Evolutionary conservation across 192 early-diverging fungal genomes (phyloP).

Genomic region (Coemansia sp.): DNA sequence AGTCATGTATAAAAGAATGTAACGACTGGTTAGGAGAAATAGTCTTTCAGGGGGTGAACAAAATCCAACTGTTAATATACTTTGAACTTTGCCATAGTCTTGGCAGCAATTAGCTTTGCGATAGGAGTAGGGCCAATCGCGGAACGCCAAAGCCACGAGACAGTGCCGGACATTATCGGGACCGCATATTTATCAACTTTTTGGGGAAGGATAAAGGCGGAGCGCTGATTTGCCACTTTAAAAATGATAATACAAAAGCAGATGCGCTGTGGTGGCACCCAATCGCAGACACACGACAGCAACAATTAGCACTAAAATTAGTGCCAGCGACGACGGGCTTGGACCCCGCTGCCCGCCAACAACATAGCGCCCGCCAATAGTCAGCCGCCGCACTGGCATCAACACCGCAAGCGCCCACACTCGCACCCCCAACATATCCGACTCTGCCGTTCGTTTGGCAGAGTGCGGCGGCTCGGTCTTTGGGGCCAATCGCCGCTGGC

Average conservation of each 20-base stretch:
- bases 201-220: background rate
- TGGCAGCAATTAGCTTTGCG: background rate
- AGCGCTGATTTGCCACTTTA: background rate
- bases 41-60: background rate
- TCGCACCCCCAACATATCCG: background rate
- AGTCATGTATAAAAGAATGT: too few relatives aligned
- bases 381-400: constrained; percentile 43
- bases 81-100: background rate
- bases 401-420: constrained; percentile 24
- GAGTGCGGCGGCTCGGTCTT: background rate
- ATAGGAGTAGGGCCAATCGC: constrained; percentile 1
- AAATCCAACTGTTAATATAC: constrained; percentile 10
- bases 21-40: too few relatives aligned
- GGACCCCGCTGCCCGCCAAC: background rate
- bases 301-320: constrained; percentile 10
- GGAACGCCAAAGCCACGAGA: background rate
- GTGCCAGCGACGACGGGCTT: constrained; percentile 16
- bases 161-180: background rate
- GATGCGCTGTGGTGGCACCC: constrained; percentile 5
- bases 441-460: background rate
- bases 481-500: background rate
- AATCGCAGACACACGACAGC: constrained; percentile 12
- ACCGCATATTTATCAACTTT: background rate
- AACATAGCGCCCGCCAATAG: constrained; percentile 14
- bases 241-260: background rate